Base-by-base conservation (phyloP, 768 basidiomycete species). In the Lactarius deliciosus region DNA sequence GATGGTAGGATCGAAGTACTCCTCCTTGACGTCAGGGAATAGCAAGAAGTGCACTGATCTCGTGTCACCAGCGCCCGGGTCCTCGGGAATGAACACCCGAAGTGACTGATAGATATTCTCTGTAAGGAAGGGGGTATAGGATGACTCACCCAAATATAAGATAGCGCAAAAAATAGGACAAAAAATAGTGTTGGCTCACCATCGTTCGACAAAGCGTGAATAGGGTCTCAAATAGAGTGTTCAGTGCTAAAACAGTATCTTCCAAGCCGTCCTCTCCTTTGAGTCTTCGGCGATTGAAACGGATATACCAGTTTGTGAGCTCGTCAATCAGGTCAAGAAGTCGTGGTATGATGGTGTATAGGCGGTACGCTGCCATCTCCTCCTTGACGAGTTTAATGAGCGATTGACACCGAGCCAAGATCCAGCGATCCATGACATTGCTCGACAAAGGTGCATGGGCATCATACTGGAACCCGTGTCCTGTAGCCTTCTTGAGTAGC, bases 401-500 rank as follows among this genome's bases (percentile, higher is more conserved):
- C 9, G 93, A 95, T 77, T 99, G 97, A 75, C 97, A 98, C n/a
- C 94, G 84, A 16, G 97, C 97, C 55, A 99, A 85, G 75, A 98
- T 91, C 97, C 97, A 98, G 47, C 92, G 85, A 74, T 99, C 97
- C 96, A 98, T 98, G 73, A 98, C 95, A 74, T 98, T 99, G 71
- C 79, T 84, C 16, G 92, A 91, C 22, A 90, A 79, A 7, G 89
- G 84, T 0, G 91, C 91, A 71, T 94, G 86, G n/a, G 91, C 83
- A 73, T 97, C 85, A 77, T 98, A 98, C 69, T 82, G 80, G 80
- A 98, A 98, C 58, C 88, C 85, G 67, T 86, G 78, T 5, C 87
- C 87, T 10, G 83, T 83, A 25, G 85, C 85, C 75, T 96, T 96
- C 77, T 94, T 90, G 72, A 94, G 81, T 30, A 98, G 80, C 4